A percentile compares a stretch with the other conserved stretches of the same genome.
phyloP scores from a whole-genome alignment of 192 early-diverging fungal species.

The Backusella psychrophila region DNA sequence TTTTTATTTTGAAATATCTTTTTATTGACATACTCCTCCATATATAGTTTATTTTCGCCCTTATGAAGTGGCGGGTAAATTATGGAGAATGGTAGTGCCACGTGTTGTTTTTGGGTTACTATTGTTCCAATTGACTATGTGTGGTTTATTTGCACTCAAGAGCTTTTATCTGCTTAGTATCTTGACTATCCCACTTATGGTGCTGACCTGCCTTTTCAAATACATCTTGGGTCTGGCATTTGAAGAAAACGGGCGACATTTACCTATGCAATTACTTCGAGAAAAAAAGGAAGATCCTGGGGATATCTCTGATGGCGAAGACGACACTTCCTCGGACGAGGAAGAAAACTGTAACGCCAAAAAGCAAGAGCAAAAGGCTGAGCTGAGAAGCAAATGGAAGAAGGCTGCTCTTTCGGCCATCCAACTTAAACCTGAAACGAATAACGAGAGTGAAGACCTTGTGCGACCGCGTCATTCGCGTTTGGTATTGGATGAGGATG shows the following conservation, averaged over 20 bases:
- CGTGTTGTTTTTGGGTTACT: conserved; percentile 59
- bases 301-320: not conserved
- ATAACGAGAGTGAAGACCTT: not conserved
- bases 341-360: not conserved
- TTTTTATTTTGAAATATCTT: not conserved
- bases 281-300: conserved; percentile 6
- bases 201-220: conserved; percentile 47
- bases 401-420: not conserved
- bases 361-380: not conserved
- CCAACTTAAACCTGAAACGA: not conserved
- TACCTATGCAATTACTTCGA: conserved; percentile 30
- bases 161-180: conserved; percentile 35
- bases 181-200: conserved; percentile 40
- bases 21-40: not conserved
- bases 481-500: conserved; percentile 50
- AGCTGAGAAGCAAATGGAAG: not conserved
- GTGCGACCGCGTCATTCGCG: not conserved
- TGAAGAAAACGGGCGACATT: conserved; percentile 1
- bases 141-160: conserved; percentile 59
- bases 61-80: conserved; percentile 63
- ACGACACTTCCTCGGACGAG: not conserved
- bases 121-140: conserved; percentile 66
- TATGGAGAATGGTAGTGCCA: conserved; percentile 70
- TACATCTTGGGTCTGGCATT: conserved; percentile 29
- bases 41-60: conserved; percentile 62